phyloP scores from a whole-genome alignment of 2,329 filamentous ascomycete genomes.

The Plectosphaerella cucumerina region DNA sequence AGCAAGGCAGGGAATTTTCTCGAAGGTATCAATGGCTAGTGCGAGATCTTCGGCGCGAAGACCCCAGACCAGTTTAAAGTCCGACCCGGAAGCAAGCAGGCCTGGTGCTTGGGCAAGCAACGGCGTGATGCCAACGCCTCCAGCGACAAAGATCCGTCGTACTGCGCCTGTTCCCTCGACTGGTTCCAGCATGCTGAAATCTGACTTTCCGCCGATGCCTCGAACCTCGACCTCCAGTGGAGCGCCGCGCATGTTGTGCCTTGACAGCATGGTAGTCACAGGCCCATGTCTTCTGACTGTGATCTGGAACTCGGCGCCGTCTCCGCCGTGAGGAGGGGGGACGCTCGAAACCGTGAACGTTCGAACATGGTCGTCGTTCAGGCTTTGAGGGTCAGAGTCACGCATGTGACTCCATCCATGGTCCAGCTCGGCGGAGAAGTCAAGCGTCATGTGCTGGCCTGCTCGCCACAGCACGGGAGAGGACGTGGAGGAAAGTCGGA shows the following conservation, averaged over 20 bases:
- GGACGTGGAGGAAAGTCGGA: constrained; percentile 24
- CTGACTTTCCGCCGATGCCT: constrained; percentile 65
- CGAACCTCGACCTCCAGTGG: constrained; percentile 62
- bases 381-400: constrained; percentile 69
- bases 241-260: constrained; percentile 28
- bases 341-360: constrained; percentile 77
- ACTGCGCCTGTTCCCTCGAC: constrained; percentile 17
- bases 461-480: constrained; percentile 46
- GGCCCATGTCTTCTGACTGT: constrained; percentile 66
- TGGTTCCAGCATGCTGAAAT: constrained; percentile 30
- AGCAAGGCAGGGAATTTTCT: constrained; percentile 46
- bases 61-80: constrained; percentile 64
- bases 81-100: constrained; percentile 31
- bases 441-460: constrained; percentile 75
- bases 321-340: constrained; percentile 30
- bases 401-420: constrained; percentile 79
- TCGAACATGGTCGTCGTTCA: constrained; percentile 81
- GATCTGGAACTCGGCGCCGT: constrained; percentile 57
- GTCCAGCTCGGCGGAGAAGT: constrained; percentile 66
- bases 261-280: constrained; percentile 63
- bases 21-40: constrained; percentile 57
- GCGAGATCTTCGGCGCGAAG: constrained; percentile 56
- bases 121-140: constrained; percentile 80
- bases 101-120: constrained; percentile 62
- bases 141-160: constrained; percentile 60